Evolutionary conservation across 2,329 filamentous ascomycete genomes (phyloP).

Genomic region (Clarireedia paspali): DNA sequence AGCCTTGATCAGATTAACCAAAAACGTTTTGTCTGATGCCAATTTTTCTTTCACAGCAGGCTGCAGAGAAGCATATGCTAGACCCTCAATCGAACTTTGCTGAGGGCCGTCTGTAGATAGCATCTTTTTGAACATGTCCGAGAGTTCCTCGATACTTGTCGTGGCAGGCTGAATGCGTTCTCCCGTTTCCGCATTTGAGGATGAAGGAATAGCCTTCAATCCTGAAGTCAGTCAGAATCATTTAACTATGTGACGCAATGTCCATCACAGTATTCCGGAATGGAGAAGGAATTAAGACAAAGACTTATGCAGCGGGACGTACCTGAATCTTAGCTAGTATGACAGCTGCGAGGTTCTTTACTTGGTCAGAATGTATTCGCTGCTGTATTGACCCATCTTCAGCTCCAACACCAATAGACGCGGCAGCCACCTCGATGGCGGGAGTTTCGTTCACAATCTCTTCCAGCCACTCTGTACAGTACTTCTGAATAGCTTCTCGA

Average conservation of each 20-base stretch:
- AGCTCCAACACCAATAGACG: constrained; percentile 7
- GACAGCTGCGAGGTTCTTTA: constrained; percentile 62
- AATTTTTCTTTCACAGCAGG: constrained; percentile 79
- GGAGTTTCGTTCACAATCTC: constrained; percentile 70
- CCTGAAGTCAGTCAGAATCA: constrained; percentile 29
- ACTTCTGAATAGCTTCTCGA: constrained; percentile 73
- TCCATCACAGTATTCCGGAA: constrained; percentile 11
- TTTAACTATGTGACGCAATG: constrained; percentile 17
- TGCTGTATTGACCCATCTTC: constrained; percentile 28
- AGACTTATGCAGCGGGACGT: constrained; percentile 30
- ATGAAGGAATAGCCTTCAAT: constrained; percentile 29
- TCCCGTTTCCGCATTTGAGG: constrained; percentile 22
- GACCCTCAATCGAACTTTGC: constrained; percentile 75
- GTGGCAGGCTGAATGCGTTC: constrained; percentile 41
- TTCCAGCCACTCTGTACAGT: constrained; percentile 82
- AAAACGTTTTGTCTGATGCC: constrained; percentile 57
- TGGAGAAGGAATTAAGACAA: neutral
- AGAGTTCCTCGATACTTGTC: constrained; percentile 58
- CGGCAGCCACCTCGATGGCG: constrained; percentile 33
- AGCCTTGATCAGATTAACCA: constrained; percentile 61
- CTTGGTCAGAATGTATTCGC: constrained; percentile 47
- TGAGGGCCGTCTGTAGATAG: constrained; percentile 51
- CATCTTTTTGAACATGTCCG: constrained; percentile 58
- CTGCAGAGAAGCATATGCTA: constrained; percentile 86
- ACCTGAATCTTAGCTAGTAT: constrained; percentile 66